A percentile compares a stretch with the other conserved stretches of the same genome.
phyloP scores from a whole-genome alignment of 2,329 filamentous ascomycete genomes.

The Aureobasidium sp. region DNA sequence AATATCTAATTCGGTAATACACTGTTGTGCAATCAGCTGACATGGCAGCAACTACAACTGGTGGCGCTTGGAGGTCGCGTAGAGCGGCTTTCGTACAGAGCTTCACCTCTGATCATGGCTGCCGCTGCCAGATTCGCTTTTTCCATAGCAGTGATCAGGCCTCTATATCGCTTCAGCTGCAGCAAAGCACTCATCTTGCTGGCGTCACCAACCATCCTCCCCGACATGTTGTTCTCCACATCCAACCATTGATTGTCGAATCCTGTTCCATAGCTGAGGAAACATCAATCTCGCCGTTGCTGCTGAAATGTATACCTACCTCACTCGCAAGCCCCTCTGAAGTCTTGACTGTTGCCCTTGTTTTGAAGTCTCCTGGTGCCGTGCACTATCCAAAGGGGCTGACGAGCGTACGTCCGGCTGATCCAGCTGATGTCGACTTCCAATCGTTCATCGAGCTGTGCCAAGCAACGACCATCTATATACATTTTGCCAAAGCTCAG shows the following conservation, averaged over 20 bases:
- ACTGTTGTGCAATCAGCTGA: background rate
- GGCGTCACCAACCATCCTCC: background rate
- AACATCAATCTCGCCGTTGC: background rate
- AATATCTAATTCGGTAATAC: background rate
- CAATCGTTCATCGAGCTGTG: background rate
- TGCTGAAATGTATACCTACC: background rate
- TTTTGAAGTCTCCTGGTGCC: background rate
- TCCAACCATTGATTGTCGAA: background rate
- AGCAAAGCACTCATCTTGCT: background rate
- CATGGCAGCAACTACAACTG: background rate
- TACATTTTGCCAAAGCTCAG: slow-evolving; percentile 1
- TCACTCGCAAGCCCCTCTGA: background rate
- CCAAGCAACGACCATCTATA: background rate
- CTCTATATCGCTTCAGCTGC: background rate
- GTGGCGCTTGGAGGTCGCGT: background rate
- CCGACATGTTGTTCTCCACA: background rate
- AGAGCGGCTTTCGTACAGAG: background rate
- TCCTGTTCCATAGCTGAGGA: background rate
- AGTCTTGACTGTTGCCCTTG: background rate
- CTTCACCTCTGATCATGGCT: background rate
- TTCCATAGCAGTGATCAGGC: background rate
- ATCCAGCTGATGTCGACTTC: background rate
- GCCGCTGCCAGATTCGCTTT: background rate
- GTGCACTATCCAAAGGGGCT: background rate
- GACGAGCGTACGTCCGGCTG: background rate